Evolutionary conservation across 106 monocot species (phyloP).

Genomic region (Platanthera zijinensis): DNA sequence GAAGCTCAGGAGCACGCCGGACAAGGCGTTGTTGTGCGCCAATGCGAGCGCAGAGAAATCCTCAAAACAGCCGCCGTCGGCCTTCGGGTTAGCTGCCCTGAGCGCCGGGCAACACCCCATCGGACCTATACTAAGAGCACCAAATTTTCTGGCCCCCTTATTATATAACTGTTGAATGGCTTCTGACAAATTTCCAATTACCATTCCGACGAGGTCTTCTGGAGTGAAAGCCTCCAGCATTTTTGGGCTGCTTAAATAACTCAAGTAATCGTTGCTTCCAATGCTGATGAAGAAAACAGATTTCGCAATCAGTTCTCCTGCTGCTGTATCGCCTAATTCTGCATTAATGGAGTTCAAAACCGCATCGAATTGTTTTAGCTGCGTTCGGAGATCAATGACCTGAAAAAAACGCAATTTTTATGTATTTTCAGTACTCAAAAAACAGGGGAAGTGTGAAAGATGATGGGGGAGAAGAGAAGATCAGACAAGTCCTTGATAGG

Average conservation of each 20-base stretch:
- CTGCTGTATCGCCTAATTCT: slow-evolving; percentile 15
- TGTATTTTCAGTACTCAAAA: background rate
- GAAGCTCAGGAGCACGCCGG: slow-evolving; percentile 15
- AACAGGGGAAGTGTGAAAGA: background rate
- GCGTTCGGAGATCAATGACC: slow-evolving; percentile 15
- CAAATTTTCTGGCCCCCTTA: slow-evolving; percentile 21
- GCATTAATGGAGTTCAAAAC: slow-evolving; percentile 2
- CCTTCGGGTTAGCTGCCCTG: slow-evolving; percentile 19
- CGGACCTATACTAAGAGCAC: slow-evolving; percentile 2
- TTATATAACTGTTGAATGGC: slow-evolving; percentile 18
- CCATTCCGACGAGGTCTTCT: slow-evolving; percentile 17
- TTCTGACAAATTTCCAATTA: slow-evolving; percentile 18
- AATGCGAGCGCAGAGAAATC: slow-evolving; percentile 17
- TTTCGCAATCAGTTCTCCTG: slow-evolving; percentile 6
- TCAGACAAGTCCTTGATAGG: slow-evolving; percentile 19
- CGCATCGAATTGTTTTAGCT: slow-evolving; percentile 15
- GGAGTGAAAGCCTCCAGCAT: slow-evolving; percentile 8
- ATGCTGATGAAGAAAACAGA: slow-evolving; percentile 21
- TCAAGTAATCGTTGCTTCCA: slow-evolving; percentile 20
- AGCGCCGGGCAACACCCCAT: slow-evolving; percentile 22
- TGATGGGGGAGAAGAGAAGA: background rate
- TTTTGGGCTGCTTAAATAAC: slow-evolving; percentile 1
- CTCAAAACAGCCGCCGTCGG: slow-evolving; percentile 20
- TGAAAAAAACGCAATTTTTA: background rate
- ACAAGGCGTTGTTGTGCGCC: slow-evolving; percentile 26